Evolutionary conservation across 768 basidiomycete genomes (phyloP), one percentile per base, ranked within the genome.

Genomic region (Amanita molliuscula): DNA sequence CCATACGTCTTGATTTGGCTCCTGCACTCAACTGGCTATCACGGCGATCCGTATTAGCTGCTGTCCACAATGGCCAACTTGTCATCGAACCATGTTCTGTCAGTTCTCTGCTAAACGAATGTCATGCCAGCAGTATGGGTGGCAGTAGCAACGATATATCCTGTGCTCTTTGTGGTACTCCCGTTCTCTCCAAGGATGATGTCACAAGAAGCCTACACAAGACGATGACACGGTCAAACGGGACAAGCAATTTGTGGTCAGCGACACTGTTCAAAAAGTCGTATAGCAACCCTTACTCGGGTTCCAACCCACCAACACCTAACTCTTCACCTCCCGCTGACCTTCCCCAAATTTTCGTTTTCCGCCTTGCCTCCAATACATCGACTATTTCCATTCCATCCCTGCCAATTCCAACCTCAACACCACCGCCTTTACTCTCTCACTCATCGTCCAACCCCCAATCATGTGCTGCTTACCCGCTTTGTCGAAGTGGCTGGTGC

Each of bases 21-120:
- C 90, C 94, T 0, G 88, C 92, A 10, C 70, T 99, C 29, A 93
- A 89, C 59, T 98, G 90, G 88, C 73, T 98, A n/a, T 85, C 87
- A 13, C 78, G 93, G 23, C 81, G 92, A 25, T 82, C 82, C 3
- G 85, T 98, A 20, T 74, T 83, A 3, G 67, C 80, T 21, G 95
- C 95, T 4, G 88, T 99, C 51, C 81, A 97, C 55, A 78, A 75
- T 7, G 91, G 91, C 0, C 87, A 93, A 60, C 76, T 99, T 25
- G 79, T 77, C 11, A 82, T 99, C 46, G 95, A 98, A 61, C 94
- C 95, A 3, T 75, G 93, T 53, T 69, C 86, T 0, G 76, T 81
- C 16, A 61, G 67, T 3, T 67, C 74, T 0, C 69, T 93, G 11
- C 62, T 90, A 18, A 71, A 76, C 43, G 82, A 86, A 51, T 60